Percentiles rank a stretch among this genome's conserved stretches.
Conservation (phyloP, 164 flowering plant genomes). For the Malania oleifera region DNA sequence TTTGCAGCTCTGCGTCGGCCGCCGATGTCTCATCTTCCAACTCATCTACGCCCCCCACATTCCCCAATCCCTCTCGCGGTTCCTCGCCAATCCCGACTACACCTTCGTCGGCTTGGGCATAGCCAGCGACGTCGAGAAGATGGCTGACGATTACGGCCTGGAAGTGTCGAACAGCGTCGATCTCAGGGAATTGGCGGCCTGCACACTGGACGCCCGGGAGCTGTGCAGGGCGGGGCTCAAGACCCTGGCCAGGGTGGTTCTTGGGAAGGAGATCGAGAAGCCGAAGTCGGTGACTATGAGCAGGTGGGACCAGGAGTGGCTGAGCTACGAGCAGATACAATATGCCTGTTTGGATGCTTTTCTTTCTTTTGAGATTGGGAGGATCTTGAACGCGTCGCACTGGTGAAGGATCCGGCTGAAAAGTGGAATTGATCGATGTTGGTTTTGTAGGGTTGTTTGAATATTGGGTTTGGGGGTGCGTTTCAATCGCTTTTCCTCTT, state of each 20-base stretch:
- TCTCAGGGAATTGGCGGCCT: slow-evolving; percentile 29
- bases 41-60: slow-evolving; percentile 4
- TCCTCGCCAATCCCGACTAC: slow-evolving; percentile 12
- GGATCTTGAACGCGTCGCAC: slow-evolving; percentile 13
- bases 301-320: slow-evolving; percentile 33
- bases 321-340: slow-evolving; percentile 35
- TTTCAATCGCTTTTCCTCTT: too few relatives aligned
- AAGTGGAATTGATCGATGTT: too few relatives aligned
- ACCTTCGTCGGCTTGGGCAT: slow-evolving; percentile 52
- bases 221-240: slow-evolving; percentile 35
- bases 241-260: slow-evolving; percentile 27
- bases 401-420: too few relatives aligned
- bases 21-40: slow-evolving; percentile 22
- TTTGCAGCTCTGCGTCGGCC: slow-evolving; percentile 22
- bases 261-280: slow-evolving; percentile 37
- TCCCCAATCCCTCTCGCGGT: slow-evolving; percentile 6
- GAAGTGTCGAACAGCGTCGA: slow-evolving; percentile 24
- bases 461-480: too few relatives aligned
- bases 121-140: slow-evolving; percentile 25
- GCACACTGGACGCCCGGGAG: background rate
- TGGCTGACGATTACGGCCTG: slow-evolving; percentile 29
- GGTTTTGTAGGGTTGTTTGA: too few relatives aligned
- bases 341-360: slow-evolving; percentile 62
- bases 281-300: slow-evolving; percentile 37
- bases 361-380: slow-evolving; percentile 38